Base-by-base conservation (phyloP, 495 filamentous ascomycete genomes). In the Cercophora newfieldiana region DNA sequence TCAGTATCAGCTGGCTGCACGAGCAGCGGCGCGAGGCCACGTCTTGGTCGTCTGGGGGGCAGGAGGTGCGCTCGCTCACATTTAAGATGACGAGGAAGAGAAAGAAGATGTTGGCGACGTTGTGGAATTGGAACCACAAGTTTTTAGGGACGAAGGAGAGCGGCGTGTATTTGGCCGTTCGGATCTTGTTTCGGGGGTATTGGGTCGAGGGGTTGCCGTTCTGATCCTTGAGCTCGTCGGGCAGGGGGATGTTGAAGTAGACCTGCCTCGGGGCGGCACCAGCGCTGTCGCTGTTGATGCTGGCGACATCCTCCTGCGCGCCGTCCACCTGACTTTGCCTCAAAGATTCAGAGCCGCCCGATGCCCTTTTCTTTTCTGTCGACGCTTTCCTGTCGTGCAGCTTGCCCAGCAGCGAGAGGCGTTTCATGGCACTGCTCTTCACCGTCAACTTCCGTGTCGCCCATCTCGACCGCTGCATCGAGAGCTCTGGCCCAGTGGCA, bases 31-130 rank as follows among this genome's bases (percentile, higher is more conserved):
- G 55, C 25, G 10, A 33, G 26, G 21, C 16, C 29, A 7, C 18
- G 25, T 53, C 49, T 10, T 12, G 3, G n/a, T 1, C 18, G n/a
- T 12, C 18, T 21, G 33, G 6, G n/a, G n/a, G 29, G n/a, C 33
- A 60, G 30, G 33, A 24, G 7, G 44, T 1, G 21, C 22, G n/a
- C 50, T 22, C 50, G 85, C 93, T 77, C 88, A 98, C 96, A 68
- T 88, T 86, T 63, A 99, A 87, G 74, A 99, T 94, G 75, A 97
- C 94, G 67, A 95, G 86, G 79, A 97, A 97, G 62, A 98, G 82
- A 83, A 99, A 99, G 78, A 97, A 99, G 47, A 98, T 88, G 77
- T 98, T 99, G 61, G 96, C 96, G 69, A 99, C 91, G 76, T 98
- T 98, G 79, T 98, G 94, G 75, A 99, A 98, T 77, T 99, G 96